Evolutionary conservation across 2,329 filamentous ascomycete genomes (phyloP).

Genomic region (Alternaria arborescens): DNA sequence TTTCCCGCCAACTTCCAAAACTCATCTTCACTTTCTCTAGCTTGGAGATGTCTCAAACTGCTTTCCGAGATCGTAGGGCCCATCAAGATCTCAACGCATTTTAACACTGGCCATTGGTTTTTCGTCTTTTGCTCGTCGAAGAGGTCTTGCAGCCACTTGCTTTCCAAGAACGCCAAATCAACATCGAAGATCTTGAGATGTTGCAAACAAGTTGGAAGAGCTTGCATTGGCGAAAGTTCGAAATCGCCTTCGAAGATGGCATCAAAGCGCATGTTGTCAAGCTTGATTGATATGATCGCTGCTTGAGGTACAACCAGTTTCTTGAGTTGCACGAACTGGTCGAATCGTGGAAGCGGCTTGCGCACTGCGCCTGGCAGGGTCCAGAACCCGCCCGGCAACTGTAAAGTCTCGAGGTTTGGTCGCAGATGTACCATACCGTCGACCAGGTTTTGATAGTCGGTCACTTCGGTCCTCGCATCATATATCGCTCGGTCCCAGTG

Average conservation of each 20-base stretch:
- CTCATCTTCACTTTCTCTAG: not conserved
- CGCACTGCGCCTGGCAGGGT: conserved; percentile 22
- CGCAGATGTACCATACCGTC: conserved; percentile 19
- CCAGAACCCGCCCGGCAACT: conserved; percentile 28
- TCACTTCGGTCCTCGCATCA: conserved; percentile 24
- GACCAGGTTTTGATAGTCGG: conserved; percentile 23
- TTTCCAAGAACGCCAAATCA: conserved; percentile 10
- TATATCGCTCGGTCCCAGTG: conserved; percentile 19
- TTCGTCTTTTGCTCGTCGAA: conserved; percentile 10
- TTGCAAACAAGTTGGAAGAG: conserved; percentile 12
- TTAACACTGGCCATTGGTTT: conserved; percentile 10
- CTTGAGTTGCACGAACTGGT: conserved; percentile 12
- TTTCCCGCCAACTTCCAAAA: conserved; percentile 6
- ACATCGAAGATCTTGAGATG: conserved; percentile 23
- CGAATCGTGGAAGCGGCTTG: conserved; percentile 24
- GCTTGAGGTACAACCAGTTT: conserved; percentile 21
- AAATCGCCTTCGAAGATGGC: conserved; percentile 17
- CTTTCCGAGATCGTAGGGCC: not conserved
- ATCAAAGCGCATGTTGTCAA: conserved; percentile 25
- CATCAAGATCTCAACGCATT: conserved; percentile 14
- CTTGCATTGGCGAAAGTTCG: conserved; percentile 13
- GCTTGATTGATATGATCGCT: conserved; percentile 23
- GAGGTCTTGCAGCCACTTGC: conserved; percentile 15
- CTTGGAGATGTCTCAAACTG: not conserved
- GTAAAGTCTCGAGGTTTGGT: conserved; percentile 10